Conservation (phyloP, 805 yeast species). For the Pichia nanzhaoensis region DNA sequence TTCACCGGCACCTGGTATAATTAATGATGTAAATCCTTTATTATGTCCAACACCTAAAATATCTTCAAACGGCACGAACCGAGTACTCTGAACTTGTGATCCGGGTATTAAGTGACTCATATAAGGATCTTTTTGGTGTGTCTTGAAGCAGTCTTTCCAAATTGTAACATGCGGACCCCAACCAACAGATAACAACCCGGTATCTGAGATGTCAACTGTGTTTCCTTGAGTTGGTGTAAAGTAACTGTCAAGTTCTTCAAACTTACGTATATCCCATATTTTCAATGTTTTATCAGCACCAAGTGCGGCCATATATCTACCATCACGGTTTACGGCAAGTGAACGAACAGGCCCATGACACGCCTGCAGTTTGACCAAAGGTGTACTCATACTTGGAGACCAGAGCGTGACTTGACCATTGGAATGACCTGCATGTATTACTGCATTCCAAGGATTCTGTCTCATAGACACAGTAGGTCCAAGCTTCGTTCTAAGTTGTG, state of each 20-base stretch:
- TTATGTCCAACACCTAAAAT: conserved; percentile 84
- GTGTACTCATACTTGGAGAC: conserved; percentile 85
- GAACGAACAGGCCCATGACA: conserved; percentile 85
- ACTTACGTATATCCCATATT: conserved; percentile 89
- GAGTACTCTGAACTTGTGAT: conserved; percentile 56
- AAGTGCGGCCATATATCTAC: conserved; percentile 87
- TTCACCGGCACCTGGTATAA: conserved; percentile 96
- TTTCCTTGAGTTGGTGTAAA: conserved; percentile 79
- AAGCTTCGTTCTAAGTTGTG: conserved; percentile 77
- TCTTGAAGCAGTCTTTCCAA: conserved; percentile 79
- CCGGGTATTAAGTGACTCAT: conserved; percentile 87
- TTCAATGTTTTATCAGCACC: conserved; percentile 81
- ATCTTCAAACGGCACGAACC: conserved; percentile 94
- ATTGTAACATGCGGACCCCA: conserved; percentile 95
- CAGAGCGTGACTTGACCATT: conserved; percentile 91
- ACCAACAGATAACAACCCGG: conserved; percentile 80
- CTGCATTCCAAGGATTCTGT: conserved; percentile 94
- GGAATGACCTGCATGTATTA: conserved; percentile 86
- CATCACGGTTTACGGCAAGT: conserved; percentile 83
- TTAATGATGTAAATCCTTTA: conserved; percentile 71
- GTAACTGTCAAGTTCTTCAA: conserved; percentile 67
- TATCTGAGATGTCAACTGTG: conserved; percentile 73
- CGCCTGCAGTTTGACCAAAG: conserved; percentile 74
- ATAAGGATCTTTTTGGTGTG: conserved; percentile 75
- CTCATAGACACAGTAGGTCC: conserved; percentile 88